Conservation (phyloP, 2,329 filamentous ascomycete species). For the Davidsoniella virescens region DNA sequence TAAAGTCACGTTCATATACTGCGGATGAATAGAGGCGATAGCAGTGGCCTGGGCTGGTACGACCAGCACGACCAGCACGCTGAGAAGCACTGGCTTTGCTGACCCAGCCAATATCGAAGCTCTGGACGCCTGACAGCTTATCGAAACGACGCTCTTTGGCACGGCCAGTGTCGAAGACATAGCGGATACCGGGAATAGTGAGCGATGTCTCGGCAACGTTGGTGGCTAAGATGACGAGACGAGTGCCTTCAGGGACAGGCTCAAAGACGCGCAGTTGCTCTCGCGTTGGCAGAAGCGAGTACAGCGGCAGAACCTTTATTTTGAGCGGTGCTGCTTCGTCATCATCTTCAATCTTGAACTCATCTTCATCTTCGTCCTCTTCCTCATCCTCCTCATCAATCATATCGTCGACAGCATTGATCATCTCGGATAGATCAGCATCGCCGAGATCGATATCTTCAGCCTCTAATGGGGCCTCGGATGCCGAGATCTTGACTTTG, state of each 20-base stretch:
- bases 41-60: conserved; percentile 90
- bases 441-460: conserved; percentile 78
- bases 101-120: conserved; percentile 90
- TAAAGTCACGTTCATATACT: conserved; percentile 79
- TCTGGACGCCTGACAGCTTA: conserved; percentile 77
- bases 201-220: conserved; percentile 96
- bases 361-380: conserved; percentile 42
- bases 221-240: conserved; percentile 78
- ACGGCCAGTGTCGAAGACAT: conserved; percentile 88
- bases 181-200: conserved; percentile 87
- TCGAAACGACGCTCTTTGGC: conserved; percentile 88
- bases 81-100: conserved; percentile 93
- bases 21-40: conserved; percentile 90
- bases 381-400: conserved; percentile 41
- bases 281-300: conserved; percentile 76
- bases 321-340: conserved; percentile 39
- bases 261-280: conserved; percentile 89
- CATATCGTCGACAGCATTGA: conserved; percentile 38
- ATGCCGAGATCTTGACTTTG: conserved; percentile 59
- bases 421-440: conserved; percentile 33
- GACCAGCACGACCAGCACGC: conserved; percentile 79
- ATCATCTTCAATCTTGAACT: conserved; percentile 52
- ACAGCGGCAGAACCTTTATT: conserved; percentile 83
- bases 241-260: conserved; percentile 61
- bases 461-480: conserved; percentile 61